Evolutionary conservation across 2,329 filamentous ascomycete genomes (phyloP).

Genomic region (Xylaria sp.): DNA sequence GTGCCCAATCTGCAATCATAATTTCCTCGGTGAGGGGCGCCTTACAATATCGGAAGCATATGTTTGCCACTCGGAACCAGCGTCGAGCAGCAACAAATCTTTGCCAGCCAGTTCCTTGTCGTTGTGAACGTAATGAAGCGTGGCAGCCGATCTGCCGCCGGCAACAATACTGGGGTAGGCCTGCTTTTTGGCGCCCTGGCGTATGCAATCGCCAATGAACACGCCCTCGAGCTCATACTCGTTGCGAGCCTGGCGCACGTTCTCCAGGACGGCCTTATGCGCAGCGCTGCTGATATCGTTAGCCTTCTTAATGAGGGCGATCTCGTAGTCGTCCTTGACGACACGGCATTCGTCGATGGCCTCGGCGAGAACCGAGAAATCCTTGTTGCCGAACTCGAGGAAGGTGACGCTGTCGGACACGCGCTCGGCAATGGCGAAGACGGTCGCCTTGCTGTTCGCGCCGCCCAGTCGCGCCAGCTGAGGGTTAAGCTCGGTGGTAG

Average conservation of each 20-base stretch:
- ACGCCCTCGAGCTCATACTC: conserved; percentile 85
- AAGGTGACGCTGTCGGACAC: conserved; percentile 78
- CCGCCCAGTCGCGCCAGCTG: conserved; percentile 67
- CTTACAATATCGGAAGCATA: conserved; percentile 75
- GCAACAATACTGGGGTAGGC: conserved; percentile 90
- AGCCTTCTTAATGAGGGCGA: conserved; percentile 76
- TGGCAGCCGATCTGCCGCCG: conserved; percentile 80
- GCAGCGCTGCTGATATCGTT: conserved; percentile 75
- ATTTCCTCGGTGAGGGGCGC: conserved; percentile 17
- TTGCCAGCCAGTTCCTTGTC: conserved; percentile 75
- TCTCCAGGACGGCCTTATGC: conserved; percentile 70
- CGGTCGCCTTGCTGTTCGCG: conserved; percentile 55
- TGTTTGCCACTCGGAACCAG: conserved; percentile 78
- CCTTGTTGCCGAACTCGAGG: conserved; percentile 72
- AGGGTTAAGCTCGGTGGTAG: conserved; percentile 79
- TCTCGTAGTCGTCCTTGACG: conserved; percentile 78
- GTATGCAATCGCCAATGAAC: conserved; percentile 81
- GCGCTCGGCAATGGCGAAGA: conserved; percentile 83
- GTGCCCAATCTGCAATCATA: background rate
- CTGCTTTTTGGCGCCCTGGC: conserved; percentile 80
- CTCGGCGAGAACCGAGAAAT: conserved; percentile 64
- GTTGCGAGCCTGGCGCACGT: conserved; percentile 72
- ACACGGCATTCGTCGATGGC: conserved; percentile 76
- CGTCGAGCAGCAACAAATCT: conserved; percentile 84
- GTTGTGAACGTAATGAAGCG: conserved; percentile 88